Evolutionary conservation across 371 early-diverging fungal species (phyloP).

Genomic region (Racocetra persica): DNA sequence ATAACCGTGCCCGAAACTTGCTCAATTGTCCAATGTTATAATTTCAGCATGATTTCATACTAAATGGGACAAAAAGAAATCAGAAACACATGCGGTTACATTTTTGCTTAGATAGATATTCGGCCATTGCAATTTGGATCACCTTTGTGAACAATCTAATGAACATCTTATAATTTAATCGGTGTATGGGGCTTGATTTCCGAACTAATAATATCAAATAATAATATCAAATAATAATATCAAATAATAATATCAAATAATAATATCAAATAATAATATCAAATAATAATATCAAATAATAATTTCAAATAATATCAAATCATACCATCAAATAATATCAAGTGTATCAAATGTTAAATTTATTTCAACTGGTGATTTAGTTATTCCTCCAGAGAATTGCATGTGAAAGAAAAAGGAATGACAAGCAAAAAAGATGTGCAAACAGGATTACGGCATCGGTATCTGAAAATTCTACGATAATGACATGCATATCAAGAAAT

Average conservation of each 20-base stretch:
- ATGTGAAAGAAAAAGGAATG: neutral
- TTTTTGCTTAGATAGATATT: neutral
- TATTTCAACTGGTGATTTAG: neutral
- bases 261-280: too few species aligned
- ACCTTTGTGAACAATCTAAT: neutral
- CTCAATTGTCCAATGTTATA: neutral
- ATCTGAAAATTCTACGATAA: neutral
- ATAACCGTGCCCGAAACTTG: neutral
- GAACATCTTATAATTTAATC: neutral
- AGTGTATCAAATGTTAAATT: constrained; percentile 5
- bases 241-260: too few species aligned
- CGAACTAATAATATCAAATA: constrained; percentile 1
- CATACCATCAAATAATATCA: too few species aligned
- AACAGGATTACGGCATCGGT: constrained; percentile 2
- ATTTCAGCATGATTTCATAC: neutral
- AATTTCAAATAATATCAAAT: too few species aligned
- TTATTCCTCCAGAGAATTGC: neutral
- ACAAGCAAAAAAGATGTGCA: neutral
- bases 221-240: too few species aligned
- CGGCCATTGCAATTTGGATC: neutral
- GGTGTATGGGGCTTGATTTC: neutral
- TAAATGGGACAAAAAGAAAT: neutral
- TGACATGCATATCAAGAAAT: neutral
- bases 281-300: too few species aligned
- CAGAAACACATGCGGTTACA: constrained; percentile 18